Conservation (phyloP, 2,329 filamentous ascomycete genomes). For the Blumeriella jaapii region DNA sequence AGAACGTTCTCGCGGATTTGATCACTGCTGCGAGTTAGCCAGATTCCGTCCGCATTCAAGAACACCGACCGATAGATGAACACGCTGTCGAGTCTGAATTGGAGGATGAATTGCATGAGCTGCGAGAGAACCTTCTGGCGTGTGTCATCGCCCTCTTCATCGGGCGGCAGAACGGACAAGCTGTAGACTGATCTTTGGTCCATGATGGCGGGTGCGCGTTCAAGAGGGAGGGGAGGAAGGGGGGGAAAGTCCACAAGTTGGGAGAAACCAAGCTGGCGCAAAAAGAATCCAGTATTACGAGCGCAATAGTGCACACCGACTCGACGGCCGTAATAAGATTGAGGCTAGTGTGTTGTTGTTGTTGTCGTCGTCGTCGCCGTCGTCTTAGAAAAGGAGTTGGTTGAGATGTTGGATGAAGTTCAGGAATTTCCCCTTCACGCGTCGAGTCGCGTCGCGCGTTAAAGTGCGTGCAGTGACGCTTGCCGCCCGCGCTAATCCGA, state of each 20-base stretch:
- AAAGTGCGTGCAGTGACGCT: conserved; percentile 9
- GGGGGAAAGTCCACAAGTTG: too few relatives aligned
- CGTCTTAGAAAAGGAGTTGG: too few relatives aligned
- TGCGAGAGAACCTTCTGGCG: conserved; percentile 63
- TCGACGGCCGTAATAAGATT: too few relatives aligned
- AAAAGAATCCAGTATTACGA: too few relatives aligned
- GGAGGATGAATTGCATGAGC: conserved; percentile 82
- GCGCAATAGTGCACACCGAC: too few relatives aligned
- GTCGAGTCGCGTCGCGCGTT: conserved; percentile 1
- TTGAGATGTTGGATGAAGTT: too few relatives aligned
- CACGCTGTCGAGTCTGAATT: conserved; percentile 85
- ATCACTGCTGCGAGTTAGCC: conserved; percentile 50
- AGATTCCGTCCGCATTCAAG: not conserved
- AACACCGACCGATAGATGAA: conserved; percentile 79
- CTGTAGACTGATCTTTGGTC: conserved; percentile 83
- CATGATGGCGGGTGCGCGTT: conserved; percentile 38
- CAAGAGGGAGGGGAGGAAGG: not conserved
- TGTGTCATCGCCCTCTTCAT: conserved; percentile 50
- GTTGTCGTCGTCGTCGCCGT: too few relatives aligned
- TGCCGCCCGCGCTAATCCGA: not conserved
- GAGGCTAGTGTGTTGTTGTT: too few relatives aligned
- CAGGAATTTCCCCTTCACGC: too few relatives aligned
- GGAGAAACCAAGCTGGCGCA: too few relatives aligned
- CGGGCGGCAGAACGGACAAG: conserved; percentile 65
- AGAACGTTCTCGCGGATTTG: conserved; percentile 92